These are phyloP conservation scores for Fusarium sublunatum DNA, from an alignment of 2,329 filamentous ascomycete species.

Conservation along the genomic window DNA sequence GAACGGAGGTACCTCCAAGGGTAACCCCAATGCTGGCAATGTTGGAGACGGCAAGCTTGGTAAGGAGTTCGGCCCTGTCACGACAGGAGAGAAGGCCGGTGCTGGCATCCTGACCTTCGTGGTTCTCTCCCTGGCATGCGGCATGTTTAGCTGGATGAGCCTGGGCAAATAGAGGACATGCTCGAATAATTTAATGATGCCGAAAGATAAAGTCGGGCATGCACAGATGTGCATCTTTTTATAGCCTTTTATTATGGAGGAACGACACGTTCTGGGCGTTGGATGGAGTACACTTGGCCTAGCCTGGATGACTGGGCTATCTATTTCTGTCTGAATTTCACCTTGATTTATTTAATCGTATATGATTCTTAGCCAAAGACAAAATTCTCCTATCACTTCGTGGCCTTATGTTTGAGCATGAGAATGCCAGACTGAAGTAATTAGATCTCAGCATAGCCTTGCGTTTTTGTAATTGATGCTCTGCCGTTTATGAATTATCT, in stretches of 20 bases:
- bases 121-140: slow-evolving; percentile 54
- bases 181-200: slow-evolving; percentile 21
- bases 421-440: too few relatives aligned
- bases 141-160: slow-evolving; percentile 63
- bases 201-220: slow-evolving; percentile 15
- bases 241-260: slow-evolving; percentile 27
- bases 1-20: slow-evolving; percentile 64
- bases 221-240: slow-evolving; percentile 28
- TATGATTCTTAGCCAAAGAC: too few relatives aligned
- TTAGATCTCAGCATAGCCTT: too few relatives aligned
- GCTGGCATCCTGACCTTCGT: slow-evolving; percentile 61
- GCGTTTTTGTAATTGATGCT: too few relatives aligned
- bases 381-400: too few relatives aligned
- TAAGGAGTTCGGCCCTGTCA: slow-evolving; percentile 51
- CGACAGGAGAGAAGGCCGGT: slow-evolving; percentile 59
- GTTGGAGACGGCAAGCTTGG: slow-evolving; percentile 52
- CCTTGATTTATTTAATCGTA: too few relatives aligned
- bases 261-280: slow-evolving; percentile 39
- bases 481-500: too few relatives aligned
- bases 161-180: slow-evolving; percentile 47
- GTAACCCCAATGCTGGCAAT: slow-evolving; percentile 57
- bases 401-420: too few relatives aligned
- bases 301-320: slow-evolving; percentile 39
- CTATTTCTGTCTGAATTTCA: neutral
- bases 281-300: slow-evolving; percentile 41